Evolutionary conservation across 2,329 filamentous ascomycete species (phyloP).

Genomic region (Akanthomyces lecanii): DNA sequence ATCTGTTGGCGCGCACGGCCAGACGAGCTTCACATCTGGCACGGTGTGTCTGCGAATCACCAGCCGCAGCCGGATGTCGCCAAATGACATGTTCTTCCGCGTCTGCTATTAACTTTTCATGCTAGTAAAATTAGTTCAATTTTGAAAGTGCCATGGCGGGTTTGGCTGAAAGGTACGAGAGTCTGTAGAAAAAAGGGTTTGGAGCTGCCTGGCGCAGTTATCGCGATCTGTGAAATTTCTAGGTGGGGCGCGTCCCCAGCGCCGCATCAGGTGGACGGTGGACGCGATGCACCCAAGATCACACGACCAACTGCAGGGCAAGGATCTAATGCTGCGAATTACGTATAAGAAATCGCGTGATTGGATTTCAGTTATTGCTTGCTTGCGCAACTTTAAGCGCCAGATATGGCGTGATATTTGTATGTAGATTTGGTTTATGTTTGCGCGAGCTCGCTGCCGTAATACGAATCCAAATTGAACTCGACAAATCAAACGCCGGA

Average conservation of each 20-base stretch:
- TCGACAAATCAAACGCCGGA: constrained; percentile 2
- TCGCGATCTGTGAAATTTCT: constrained; percentile 14
- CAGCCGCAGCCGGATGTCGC: constrained; percentile 65
- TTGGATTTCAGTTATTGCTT: not conserved
- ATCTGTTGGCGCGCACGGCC: constrained; percentile 55
- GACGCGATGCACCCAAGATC: not conserved
- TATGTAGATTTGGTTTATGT: not conserved
- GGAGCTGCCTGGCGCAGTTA: not conserved
- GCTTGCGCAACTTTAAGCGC: not conserved
- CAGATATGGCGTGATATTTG: not conserved
- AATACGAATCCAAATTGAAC: not conserved
- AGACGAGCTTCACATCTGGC: constrained; percentile 68
- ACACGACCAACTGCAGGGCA: not conserved
- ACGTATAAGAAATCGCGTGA: not conserved
- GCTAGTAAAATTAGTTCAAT: not conserved
- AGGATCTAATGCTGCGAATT: constrained; percentile 7
- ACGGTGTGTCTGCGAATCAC: constrained; percentile 68
- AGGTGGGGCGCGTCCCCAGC: constrained; percentile 6
- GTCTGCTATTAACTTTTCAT: constrained; percentile 3
- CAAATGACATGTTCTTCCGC: constrained; percentile 26
- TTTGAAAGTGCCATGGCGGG: not conserved
- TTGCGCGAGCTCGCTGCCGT: constrained; percentile 4
- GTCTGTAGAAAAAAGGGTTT: not conserved
- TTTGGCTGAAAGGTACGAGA: not conserved
- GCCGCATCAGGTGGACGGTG: constrained; percentile 5